phyloP scores from a whole-genome alignment of 1,284 basidiomycete species.

The Sanghuangporus sanghuang region DNA sequence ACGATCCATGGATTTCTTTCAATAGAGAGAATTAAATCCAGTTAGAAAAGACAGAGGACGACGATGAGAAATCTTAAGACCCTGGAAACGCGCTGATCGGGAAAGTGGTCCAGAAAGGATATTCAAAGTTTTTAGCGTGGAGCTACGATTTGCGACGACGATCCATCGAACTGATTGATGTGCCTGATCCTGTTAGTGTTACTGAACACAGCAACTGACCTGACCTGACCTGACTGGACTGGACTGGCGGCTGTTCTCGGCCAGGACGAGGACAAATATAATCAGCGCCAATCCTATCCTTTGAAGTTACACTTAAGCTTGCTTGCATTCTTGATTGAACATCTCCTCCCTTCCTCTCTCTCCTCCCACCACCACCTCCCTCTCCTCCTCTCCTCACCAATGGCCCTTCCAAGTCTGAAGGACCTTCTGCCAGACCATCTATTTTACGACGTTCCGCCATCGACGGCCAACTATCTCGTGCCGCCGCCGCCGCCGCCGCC shows the following conservation, averaged over 20 bases:
- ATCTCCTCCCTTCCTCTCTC: not conserved
- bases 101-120: not conserved
- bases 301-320: not conserved
- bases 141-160: not conserved
- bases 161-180: not conserved
- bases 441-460: not conserved
- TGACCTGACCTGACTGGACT: too few species aligned
- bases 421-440: not conserved
- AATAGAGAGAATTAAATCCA: not conserved
- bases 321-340: too few species aligned
- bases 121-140: slow-evolving; percentile 1
- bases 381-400: not conserved
- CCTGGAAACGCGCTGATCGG: too few species aligned
- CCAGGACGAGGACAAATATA: not conserved
- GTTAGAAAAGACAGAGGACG: not conserved
- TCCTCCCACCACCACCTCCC: not conserved
- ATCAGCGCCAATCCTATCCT: not conserved
- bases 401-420: not conserved
- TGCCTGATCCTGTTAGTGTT: not conserved
- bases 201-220: not conserved
- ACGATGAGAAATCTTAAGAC: not conserved
- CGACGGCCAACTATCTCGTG: too few species aligned
- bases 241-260: not conserved
- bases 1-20: too few species aligned
- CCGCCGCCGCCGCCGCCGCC: too few species aligned